A percentile compares a stretch with the other conserved stretches of the same genome.
These are phyloP conservation scores for Neofusicoccum laricinum DNA, from an alignment of 2,329 filamentous ascomycete genomes.

Conservation along the genomic window DNA sequence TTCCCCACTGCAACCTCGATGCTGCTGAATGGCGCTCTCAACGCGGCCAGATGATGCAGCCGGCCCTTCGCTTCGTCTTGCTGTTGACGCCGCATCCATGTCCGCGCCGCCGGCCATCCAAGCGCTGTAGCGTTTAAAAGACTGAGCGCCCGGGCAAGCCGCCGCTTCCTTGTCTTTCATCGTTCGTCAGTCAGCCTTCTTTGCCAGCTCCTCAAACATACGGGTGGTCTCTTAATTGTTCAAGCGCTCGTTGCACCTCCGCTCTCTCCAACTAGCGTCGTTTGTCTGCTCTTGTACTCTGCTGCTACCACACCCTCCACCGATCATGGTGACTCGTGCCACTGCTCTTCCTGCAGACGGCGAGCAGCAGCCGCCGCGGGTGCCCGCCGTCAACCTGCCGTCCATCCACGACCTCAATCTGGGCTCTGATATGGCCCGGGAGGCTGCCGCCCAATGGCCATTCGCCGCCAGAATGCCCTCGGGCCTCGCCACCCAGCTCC, in stretches of 20 bases:
- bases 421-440: neutral
- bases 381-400: constrained; percentile 4
- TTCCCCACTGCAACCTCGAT: constrained; percentile 16
- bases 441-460: neutral
- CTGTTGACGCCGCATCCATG: constrained; percentile 3
- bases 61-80: constrained; percentile 12
- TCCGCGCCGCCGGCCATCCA: neutral
- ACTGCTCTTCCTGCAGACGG: constrained; percentile 8
- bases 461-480: neutral
- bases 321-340: constrained; percentile 14
- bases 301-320: constrained; percentile 2
- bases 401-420: constrained; percentile 13
- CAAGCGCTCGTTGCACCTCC: constrained; percentile 8
- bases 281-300: constrained; percentile 10
- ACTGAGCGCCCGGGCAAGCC: neutral
- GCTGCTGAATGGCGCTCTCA: constrained; percentile 14
- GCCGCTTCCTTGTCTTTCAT: constrained; percentile 4
- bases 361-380: constrained; percentile 7
- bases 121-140: constrained; percentile 5
- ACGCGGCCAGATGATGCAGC: constrained; percentile 15
- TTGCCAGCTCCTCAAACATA: neutral
- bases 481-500: neutral
- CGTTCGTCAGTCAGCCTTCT: constrained; percentile 2
- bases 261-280: constrained; percentile 9
- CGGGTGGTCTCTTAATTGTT: neutral